Evolutionary conservation across 2,329 filamentous ascomycete species (phyloP).

Genomic region (Fusarium oxysporum): DNA sequence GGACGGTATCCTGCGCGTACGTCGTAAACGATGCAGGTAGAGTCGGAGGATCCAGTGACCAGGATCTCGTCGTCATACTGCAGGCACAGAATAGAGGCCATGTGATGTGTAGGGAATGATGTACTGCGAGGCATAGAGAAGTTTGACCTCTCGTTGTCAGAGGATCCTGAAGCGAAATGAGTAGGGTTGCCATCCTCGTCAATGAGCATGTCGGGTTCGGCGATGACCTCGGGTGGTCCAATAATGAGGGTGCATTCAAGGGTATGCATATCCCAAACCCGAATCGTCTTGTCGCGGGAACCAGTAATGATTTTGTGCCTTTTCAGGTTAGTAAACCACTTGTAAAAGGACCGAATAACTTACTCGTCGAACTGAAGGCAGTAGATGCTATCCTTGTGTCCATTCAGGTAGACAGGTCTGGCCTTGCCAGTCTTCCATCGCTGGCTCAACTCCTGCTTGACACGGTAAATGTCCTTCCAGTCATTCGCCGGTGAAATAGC

Average conservation of each 20-base stretch:
- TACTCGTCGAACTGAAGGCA: conserved; percentile 98
- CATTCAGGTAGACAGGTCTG: conserved; percentile 87
- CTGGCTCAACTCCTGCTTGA: conserved; percentile 78
- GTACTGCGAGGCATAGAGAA: conserved; percentile 65
- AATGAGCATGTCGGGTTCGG: conserved; percentile 62
- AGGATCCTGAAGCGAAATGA: conserved; percentile 67
- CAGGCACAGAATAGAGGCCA: conserved; percentile 92
- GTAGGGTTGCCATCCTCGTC: conserved; percentile 63
- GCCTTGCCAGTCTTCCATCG: conserved; percentile 86
- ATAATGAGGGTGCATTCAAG: conserved; percentile 88
- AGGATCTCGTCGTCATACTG: conserved; percentile 95
- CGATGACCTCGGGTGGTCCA: conserved; percentile 76
- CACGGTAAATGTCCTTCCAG: conserved; percentile 88
- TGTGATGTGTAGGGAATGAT: conserved; percentile 77
- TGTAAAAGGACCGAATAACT: conserved; percentile 48
- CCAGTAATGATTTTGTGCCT: conserved; percentile 96
- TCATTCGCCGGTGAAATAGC: conserved; percentile 71
- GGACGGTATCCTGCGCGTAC: conserved; percentile 83
- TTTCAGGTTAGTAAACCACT: conserved; percentile 49
- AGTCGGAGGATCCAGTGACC: conserved; percentile 94
- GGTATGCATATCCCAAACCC: conserved; percentile 94
- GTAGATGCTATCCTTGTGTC: conserved; percentile 96
- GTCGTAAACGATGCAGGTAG: conserved; percentile 91
- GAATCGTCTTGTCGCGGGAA: conserved; percentile 93
- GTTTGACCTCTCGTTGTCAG: conserved; percentile 60